Evolutionary conservation across 768 basidiomycete species (phyloP).

Genomic region (Mycena polygramma): DNA sequence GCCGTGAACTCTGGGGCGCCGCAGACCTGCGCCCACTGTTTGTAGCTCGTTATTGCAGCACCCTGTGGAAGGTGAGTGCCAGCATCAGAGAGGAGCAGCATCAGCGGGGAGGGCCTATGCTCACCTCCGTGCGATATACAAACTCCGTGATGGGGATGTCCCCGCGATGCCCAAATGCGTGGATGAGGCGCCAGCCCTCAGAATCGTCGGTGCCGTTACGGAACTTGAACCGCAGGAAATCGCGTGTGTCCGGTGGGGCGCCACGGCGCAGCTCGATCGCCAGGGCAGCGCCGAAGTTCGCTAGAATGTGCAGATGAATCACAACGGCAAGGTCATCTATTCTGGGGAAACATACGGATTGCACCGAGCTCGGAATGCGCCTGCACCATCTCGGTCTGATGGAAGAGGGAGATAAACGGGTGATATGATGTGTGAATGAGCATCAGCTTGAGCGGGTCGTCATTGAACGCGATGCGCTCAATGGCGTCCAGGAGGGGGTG

Average conservation of each 20-base stretch:
- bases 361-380: conserved; percentile 70
- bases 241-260: conserved; percentile 79
- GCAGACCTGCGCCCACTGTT: conserved; percentile 65
- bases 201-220: conserved; percentile 75
- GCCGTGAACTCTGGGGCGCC: conserved; percentile 34
- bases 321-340: background rate
- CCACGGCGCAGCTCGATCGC: conserved; percentile 85
- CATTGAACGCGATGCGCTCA: conserved; percentile 83
- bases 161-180: conserved; percentile 79
- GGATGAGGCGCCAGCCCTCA: conserved; percentile 72
- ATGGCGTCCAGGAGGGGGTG: conserved; percentile 79
- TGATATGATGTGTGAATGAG: conserved; percentile 89
- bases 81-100: too few relatives aligned
- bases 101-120: too few relatives aligned
- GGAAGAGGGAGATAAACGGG: conserved; percentile 91
- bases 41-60: conserved; percentile 66
- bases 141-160: conserved; percentile 89
- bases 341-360: conserved; percentile 67
- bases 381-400: conserved; percentile 73
- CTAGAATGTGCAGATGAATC: conserved; percentile 48
- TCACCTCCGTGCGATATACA: conserved; percentile 85
- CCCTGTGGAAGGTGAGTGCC: conserved; percentile 43
- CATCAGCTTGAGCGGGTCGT: conserved; percentile 84
- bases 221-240: conserved; percentile 88
- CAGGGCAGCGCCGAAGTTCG: conserved; percentile 79